phyloP scores from a whole-genome alignment of 2,329 filamentous ascomycete genomes.

The Arthrobotrys musiformis region DNA sequence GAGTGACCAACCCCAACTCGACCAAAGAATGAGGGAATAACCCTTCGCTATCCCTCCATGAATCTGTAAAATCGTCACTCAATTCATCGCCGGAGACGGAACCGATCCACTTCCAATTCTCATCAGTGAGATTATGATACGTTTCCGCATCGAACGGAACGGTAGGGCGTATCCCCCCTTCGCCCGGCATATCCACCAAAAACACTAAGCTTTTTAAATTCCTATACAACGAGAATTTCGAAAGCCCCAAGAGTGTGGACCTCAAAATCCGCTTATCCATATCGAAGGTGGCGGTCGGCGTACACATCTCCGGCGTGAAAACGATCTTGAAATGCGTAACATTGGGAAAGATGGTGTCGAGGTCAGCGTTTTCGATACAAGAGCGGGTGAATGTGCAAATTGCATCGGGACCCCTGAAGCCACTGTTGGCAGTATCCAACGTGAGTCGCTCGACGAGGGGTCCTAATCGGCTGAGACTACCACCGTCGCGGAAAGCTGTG shows the following conservation, averaged over 20 bases:
- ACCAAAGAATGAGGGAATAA: not conserved
- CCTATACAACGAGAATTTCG: not conserved
- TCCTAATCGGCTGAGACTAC: not conserved
- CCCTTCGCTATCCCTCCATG: not conserved
- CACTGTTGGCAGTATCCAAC: not conserved
- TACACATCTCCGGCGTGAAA: not conserved
- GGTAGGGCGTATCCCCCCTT: not conserved
- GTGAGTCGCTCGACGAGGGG: not conserved
- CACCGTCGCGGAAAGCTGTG: conserved; percentile 9
- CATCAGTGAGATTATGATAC: not conserved
- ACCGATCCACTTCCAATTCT: not conserved
- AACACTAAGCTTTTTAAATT: not conserved
- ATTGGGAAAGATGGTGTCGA: not conserved
- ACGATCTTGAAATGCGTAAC: not conserved
- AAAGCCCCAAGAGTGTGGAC: not conserved
- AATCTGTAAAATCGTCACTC: not conserved
- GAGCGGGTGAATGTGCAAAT: not conserved
- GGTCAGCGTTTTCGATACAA: not conserved
- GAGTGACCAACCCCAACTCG: not conserved
- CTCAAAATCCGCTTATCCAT: not conserved
- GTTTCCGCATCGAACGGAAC: not conserved
- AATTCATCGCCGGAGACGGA: not conserved
- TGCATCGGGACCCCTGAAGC: not conserved
- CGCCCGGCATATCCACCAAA: not conserved
- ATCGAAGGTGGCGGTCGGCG: not conserved